Conservation (phyloP, 2,329 filamentous ascomycete species). For the Nectriaceae sp. region DNA sequence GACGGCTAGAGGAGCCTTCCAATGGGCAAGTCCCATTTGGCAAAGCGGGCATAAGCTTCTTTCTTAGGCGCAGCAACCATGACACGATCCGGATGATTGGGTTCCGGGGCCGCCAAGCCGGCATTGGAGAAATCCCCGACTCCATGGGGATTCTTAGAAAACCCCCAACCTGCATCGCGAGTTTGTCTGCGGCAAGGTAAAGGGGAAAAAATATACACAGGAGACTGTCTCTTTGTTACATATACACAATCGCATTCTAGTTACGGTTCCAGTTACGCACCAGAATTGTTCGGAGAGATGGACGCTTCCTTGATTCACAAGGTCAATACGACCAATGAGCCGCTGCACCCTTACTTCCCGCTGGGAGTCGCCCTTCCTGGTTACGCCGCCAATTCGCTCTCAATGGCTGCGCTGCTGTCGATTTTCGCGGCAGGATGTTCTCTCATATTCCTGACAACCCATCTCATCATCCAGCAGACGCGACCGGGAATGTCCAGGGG, state of each 20-base stretch:
- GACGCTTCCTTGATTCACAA: too few relatives aligned
- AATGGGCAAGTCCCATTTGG: too few relatives aligned
- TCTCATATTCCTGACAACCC: slow-evolving; percentile 59
- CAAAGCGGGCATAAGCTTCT: not conserved
- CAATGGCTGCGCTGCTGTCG: slow-evolving; percentile 58
- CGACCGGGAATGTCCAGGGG: slow-evolving; percentile 52
- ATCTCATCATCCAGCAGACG: slow-evolving; percentile 51
- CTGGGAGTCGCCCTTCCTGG: slow-evolving; percentile 60
- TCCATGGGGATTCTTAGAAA: too few relatives aligned
- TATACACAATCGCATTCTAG: too few relatives aligned
- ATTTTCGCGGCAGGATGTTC: slow-evolving; percentile 60
- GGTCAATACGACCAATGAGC: slow-evolving; percentile 3
- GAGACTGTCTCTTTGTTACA: too few relatives aligned
- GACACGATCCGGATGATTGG: not conserved
- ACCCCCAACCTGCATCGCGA: too few relatives aligned
- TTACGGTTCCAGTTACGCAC: too few relatives aligned
- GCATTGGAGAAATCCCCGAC: too few relatives aligned
- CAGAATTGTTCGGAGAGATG: too few relatives aligned
- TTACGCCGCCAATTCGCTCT: slow-evolving; percentile 67
- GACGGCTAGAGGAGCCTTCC: too few relatives aligned
- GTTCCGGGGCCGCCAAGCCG: not conserved
- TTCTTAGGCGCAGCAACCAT: not conserved
- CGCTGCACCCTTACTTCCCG: slow-evolving; percentile 71
- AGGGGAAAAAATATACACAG: too few relatives aligned
- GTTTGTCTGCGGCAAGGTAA: too few relatives aligned